These are phyloP conservation scores for Microcyclospora pomicola DNA, from an alignment of 2,329 filamentous ascomycete genomes.

Conservation along the genomic window DNA sequence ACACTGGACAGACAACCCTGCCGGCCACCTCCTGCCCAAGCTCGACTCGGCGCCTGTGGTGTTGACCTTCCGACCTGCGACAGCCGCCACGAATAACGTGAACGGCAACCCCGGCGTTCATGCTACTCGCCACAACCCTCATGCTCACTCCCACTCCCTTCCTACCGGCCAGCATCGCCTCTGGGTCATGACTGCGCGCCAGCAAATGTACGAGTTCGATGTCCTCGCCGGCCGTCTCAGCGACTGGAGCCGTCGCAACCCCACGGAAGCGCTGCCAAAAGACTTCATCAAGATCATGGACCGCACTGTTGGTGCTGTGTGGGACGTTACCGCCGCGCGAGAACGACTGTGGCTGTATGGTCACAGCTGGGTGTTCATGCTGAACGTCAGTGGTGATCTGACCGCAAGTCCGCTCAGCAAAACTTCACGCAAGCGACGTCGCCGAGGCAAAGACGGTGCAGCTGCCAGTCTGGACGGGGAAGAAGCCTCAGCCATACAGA, in stretches of 20 bases:
- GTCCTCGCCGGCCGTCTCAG: conserved; percentile 62
- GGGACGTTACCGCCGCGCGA: conserved; percentile 48
- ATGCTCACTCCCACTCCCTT: conserved; percentile 43
- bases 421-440: conserved; percentile 3
- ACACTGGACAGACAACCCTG: conserved; percentile 64
- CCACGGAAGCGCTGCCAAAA: conserved; percentile 56
- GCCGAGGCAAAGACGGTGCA: conserved; percentile 10
- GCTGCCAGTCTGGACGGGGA: conserved; percentile 7
- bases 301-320: conserved; percentile 68
- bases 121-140: conserved; percentile 36
- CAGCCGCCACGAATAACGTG: conserved; percentile 5
- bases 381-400: conserved; percentile 66
- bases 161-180: conserved; percentile 41
- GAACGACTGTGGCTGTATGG: conserved; percentile 79
- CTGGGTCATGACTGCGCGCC: conserved; percentile 48
- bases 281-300: conserved; percentile 65
- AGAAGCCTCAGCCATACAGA: conserved; percentile 11
- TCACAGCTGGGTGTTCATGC: conserved; percentile 76
- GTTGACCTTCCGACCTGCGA: conserved; percentile 32
- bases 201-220: conserved; percentile 66
- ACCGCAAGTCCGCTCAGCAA: not conserved
- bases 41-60: conserved; percentile 33
- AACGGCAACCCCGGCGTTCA: conserved; percentile 37
- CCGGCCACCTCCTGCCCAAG: conserved; percentile 32
- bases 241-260: conserved; percentile 76